phyloP scores from a whole-genome alignment of 495 filamentous ascomycete species.

The Lepraria neglecta region DNA sequence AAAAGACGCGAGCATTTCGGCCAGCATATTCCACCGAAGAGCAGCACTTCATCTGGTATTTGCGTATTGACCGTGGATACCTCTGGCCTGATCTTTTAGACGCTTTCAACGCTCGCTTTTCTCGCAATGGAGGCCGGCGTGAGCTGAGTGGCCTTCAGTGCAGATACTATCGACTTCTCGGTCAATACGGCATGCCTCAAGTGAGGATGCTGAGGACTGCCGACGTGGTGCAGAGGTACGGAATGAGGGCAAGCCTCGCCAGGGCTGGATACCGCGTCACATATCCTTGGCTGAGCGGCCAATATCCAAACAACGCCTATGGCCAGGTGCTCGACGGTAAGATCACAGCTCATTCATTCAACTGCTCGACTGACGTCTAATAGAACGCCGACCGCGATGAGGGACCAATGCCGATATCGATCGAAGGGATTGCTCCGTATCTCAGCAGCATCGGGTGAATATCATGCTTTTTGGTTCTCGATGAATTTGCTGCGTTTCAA shows the following conservation, averaged over 20 bases:
- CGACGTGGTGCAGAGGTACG: slow-evolving; percentile 19
- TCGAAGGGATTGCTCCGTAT: not conserved
- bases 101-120: slow-evolving; percentile 45
- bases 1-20: slow-evolving; percentile 12
- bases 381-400: slow-evolving; percentile 6
- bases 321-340: slow-evolving; percentile 12
- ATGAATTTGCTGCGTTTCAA: not conserved
- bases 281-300: slow-evolving; percentile 15
- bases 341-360: not conserved
- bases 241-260: slow-evolving; percentile 20
- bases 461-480: not conserved
- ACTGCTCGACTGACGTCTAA: not conserved
- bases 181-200: slow-evolving; percentile 34
- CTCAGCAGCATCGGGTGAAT: too few species aligned
- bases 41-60: slow-evolving; percentile 52
- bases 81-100: slow-evolving; percentile 48
- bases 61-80: slow-evolving; percentile 47
- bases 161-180: slow-evolving; percentile 50
- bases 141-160: slow-evolving; percentile 42
- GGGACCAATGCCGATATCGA: not conserved
- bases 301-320: slow-evolving; percentile 14
- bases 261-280: slow-evolving; percentile 4
- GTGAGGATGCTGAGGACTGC: slow-evolving; percentile 23
- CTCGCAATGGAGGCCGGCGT: slow-evolving; percentile 32
- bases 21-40: slow-evolving; percentile 45